Evolutionary conservation across 2,329 filamentous ascomycete genomes (phyloP).

Genomic region (Cladosporium sp.): DNA sequence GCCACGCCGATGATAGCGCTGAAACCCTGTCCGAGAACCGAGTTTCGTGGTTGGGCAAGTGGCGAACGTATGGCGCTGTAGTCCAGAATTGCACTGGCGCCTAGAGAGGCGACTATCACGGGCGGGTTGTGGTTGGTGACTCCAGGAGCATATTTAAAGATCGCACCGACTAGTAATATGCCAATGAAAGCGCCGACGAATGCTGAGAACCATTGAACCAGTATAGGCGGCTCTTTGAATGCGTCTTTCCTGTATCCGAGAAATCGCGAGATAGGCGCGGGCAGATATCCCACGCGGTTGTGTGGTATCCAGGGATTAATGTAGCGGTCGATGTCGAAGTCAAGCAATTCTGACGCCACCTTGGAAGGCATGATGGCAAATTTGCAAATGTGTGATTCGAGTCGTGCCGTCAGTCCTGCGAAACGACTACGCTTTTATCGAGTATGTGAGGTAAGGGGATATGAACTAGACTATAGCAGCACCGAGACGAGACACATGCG

Average conservation of each 20-base stretch:
- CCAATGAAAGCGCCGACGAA: conserved; percentile 43
- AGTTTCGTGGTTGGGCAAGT: conserved; percentile 45
- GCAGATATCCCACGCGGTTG: conserved; percentile 61
- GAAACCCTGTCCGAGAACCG: conserved; percentile 43
- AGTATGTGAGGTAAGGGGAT: neutral
- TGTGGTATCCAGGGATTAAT: conserved; percentile 67
- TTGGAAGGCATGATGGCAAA: conserved; percentile 3
- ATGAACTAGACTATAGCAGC: neutral
- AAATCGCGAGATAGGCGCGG: conserved; percentile 62
- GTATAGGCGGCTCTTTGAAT: conserved; percentile 37
- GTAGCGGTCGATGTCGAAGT: conserved; percentile 74
- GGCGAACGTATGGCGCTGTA: conserved; percentile 46
- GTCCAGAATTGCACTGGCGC: conserved; percentile 45
- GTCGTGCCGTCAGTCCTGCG: no score
- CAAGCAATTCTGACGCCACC: conserved; percentile 25
- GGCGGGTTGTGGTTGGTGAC: conserved; percentile 39
- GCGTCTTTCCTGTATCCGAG: conserved; percentile 46
- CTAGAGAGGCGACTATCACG: conserved; percentile 41
- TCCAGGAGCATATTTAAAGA: conserved; percentile 37
- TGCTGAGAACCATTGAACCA: conserved; percentile 40
- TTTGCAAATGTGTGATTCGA: neutral
- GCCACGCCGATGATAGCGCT: conserved; percentile 42
- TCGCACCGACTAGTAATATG: conserved; percentile 38
- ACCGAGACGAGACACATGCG: neutral
- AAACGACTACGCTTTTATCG: neutral